Conservation (phyloP, 2,329 filamentous ascomycete species). For the Penicillium digitatum region DNA sequence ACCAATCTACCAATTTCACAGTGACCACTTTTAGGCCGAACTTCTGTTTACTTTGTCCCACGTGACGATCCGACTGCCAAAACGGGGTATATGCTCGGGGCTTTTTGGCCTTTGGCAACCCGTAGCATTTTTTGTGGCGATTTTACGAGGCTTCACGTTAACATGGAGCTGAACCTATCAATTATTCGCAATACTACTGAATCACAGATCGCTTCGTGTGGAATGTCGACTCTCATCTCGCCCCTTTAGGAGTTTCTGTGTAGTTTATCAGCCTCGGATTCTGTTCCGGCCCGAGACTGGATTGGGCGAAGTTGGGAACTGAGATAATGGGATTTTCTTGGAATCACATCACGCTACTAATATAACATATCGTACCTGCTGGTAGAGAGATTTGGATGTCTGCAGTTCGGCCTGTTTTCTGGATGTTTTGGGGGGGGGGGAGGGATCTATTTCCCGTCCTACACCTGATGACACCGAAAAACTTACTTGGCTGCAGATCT, state of each 20-base stretch:
- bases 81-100: conserved; percentile 17
- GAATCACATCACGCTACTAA: too few species aligned
- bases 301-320: neutral
- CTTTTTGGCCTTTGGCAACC: neutral
- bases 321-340: neutral
- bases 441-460: neutral
- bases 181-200: too few species aligned
- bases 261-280: neutral
- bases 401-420: too few species aligned
- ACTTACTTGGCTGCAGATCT: neutral
- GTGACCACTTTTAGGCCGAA: neutral
- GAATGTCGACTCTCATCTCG: neutral
- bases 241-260: neutral
- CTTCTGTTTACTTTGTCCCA: neutral
- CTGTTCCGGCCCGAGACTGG: neutral
- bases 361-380: neutral
- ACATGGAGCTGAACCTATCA: neutral
- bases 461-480: neutral
- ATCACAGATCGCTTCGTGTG: neutral
- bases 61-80: conserved; percentile 10
- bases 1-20: neutral
- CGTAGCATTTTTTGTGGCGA: neutral
- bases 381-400: neutral
- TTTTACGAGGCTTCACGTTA: neutral
- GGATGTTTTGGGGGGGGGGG: too few species aligned